These are phyloP conservation scores for Pleurotus cornucopiae DNA, from an alignment of 768 basidiomycete species.

Conservation along the genomic window DNA sequence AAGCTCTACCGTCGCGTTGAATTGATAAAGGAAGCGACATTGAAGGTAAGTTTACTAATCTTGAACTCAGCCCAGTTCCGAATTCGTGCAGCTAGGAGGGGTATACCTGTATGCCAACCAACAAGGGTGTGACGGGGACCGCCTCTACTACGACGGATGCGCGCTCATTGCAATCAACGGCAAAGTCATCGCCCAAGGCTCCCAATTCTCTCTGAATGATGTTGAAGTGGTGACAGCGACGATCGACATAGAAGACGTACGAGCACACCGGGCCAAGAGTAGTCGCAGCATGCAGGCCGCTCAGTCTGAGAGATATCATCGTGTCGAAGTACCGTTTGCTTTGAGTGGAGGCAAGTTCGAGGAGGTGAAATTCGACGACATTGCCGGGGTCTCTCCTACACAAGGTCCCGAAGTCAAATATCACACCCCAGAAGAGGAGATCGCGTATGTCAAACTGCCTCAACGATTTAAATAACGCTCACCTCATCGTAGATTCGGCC, in stretches of 20 bases:
- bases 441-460: constrained; percentile 65
- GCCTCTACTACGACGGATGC: constrained; percentile 97
- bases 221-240: constrained; percentile 97
- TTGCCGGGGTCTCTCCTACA: constrained; percentile 31
- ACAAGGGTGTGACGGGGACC: constrained; percentile 97
- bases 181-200: constrained; percentile 86
- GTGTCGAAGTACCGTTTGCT: constrained; percentile 79
- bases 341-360: constrained; percentile 74
- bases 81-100: constrained; percentile 71
- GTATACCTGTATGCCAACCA: constrained; percentile 98
- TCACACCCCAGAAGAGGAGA: constrained; percentile 92
- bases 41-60: constrained; percentile 55
- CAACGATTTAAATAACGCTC: background rate
- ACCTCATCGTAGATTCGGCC: constrained; percentile 67
- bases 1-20: constrained; percentile 90
- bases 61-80: background rate
- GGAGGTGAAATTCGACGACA: constrained; percentile 51
- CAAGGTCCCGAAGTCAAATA: constrained; percentile 52
- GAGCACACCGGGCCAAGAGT: constrained; percentile 79
- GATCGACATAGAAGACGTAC: constrained; percentile 94
- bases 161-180: constrained; percentile 97
- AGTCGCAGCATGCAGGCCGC: constrained; percentile 92
- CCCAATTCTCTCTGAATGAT: constrained; percentile 93
- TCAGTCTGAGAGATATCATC: constrained; percentile 64
- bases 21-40: constrained; percentile 93